A percentile compares a stretch with the other conserved stretches of the same genome.
These are phyloP conservation scores for Serendipita vermifera DNA, from an alignment of 768 basidiomycete genomes.

Conservation along the genomic window DNA sequence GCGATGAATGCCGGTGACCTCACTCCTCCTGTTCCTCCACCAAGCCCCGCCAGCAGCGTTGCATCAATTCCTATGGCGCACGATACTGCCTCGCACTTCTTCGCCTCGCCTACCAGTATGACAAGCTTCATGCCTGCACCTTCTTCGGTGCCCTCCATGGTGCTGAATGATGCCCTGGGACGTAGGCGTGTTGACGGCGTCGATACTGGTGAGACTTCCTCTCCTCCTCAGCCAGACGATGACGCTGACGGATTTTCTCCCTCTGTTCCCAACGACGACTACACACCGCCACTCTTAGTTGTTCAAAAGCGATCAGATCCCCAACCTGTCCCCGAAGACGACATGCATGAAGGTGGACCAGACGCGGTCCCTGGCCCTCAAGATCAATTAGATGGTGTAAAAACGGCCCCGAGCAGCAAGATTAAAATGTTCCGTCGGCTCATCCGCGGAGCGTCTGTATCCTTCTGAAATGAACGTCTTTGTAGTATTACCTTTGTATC, in stretches of 20 bases:
- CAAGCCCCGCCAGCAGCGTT: neutral
- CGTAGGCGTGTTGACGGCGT: neutral
- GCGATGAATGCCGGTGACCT: neutral
- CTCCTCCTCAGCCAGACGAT: neutral
- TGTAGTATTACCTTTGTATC: neutral
- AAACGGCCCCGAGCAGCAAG: neutral
- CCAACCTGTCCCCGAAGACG: neutral
- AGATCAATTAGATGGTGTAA: neutral
- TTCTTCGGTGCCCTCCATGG: neutral
- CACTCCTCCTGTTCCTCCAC: neutral
- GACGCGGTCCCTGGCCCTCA: constrained; percentile 6
- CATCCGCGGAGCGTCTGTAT: neutral
- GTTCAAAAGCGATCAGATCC: neutral
- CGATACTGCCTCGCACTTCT: no score
- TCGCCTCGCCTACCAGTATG: no score
- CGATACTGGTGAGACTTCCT: neutral
- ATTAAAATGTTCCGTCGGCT: neutral
- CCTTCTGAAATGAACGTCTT: neutral
- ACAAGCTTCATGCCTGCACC: neutral
- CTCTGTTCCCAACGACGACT: neutral
- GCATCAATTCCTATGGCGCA: neutral
- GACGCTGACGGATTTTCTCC: neutral
- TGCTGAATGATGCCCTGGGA: no score
- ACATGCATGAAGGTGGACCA: constrained; percentile 3
- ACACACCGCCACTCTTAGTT: neutral